Conservation (phyloP, 768 basidiomycete genomes). For the Podaxis sp. region DNA sequence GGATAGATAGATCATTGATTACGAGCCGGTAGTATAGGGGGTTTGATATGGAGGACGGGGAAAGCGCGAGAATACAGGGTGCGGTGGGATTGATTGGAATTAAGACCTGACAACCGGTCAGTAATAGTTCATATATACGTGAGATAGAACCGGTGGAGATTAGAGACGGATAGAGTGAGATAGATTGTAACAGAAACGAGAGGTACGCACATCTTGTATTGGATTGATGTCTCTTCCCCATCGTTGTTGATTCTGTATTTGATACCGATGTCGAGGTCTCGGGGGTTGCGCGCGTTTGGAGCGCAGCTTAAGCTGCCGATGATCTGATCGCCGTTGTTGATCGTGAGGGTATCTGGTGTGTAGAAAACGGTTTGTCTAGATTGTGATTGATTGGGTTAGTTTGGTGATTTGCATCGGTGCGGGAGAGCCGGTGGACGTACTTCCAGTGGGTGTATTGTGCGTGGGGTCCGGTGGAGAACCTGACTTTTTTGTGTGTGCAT, state of each 20-base stretch:
- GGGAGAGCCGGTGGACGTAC: slow-evolving; percentile 44
- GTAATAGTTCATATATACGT: slow-evolving; percentile 37
- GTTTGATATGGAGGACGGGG: background rate
- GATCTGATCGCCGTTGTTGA: slow-evolving; percentile 71
- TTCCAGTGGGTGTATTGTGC: slow-evolving; percentile 97
- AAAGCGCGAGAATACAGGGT: slow-evolving; percentile 4
- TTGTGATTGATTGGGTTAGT: background rate
- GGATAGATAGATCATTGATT: slow-evolving; percentile 5
- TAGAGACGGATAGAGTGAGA: slow-evolving; percentile 17
- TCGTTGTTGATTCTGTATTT: slow-evolving; percentile 53
- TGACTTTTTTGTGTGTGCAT: slow-evolving; percentile 92
- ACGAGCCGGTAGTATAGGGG: slow-evolving; percentile 3
- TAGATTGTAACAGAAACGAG: slow-evolving; percentile 16
- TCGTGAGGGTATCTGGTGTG: slow-evolving; percentile 73
- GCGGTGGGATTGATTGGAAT: slow-evolving; percentile 31
- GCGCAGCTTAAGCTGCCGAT: slow-evolving; percentile 71
- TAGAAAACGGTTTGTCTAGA: slow-evolving; percentile 96
- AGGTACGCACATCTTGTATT: slow-evolving; percentile 85
- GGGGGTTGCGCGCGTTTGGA: slow-evolving; percentile 90
- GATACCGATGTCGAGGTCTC: slow-evolving; percentile 90
- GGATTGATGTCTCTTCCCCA: slow-evolving; percentile 37
- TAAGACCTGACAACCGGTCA: slow-evolving; percentile 77
- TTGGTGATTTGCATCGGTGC: background rate
- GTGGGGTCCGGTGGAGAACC: slow-evolving; percentile 97
- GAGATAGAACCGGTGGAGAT: slow-evolving; percentile 11